These are phyloP conservation scores for Corymbia citriodora DNA, from an alignment of 441 rosid species.

Conservation along the genomic window DNA sequence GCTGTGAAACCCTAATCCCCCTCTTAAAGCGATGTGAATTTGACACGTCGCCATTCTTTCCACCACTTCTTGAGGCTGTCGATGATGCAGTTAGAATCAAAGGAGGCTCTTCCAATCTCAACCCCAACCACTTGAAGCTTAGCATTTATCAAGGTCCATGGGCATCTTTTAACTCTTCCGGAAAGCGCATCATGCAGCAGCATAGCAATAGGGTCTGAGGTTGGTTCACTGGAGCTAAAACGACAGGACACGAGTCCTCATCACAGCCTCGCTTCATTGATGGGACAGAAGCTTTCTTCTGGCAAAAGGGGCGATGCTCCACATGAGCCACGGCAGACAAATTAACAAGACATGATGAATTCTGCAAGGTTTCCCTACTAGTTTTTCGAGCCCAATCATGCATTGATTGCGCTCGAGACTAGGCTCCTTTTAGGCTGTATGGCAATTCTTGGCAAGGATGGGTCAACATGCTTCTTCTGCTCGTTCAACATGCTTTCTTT, in stretches of 20 bases:
- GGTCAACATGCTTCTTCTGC: no score
- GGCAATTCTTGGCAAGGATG: no score
- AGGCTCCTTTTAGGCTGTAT: no score
- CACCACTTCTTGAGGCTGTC: not conserved
- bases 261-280: not conserved
- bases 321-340: not conserved
- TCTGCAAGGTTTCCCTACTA: no score
- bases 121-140: not conserved
- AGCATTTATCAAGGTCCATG: not conserved
- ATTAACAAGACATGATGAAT: no score
- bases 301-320: not conserved
- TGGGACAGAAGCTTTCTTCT: no score
- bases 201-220: not conserved
- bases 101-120: not conserved
- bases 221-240: not conserved
- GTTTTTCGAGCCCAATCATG: no score
- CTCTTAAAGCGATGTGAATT: not conserved
- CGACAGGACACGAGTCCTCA: not conserved
- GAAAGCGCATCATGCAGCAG: not conserved
- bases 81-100: not conserved
- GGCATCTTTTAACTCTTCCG: not conserved
- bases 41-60: not conserved
- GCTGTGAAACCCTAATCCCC: not conserved
- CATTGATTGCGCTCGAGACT: no score
- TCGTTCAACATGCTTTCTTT: no score